Evolutionary conservation across 177 flowering plant species (phyloP), one percentile per base, ranked within the genome.

Genomic region (Vitis hybrid): DNA sequence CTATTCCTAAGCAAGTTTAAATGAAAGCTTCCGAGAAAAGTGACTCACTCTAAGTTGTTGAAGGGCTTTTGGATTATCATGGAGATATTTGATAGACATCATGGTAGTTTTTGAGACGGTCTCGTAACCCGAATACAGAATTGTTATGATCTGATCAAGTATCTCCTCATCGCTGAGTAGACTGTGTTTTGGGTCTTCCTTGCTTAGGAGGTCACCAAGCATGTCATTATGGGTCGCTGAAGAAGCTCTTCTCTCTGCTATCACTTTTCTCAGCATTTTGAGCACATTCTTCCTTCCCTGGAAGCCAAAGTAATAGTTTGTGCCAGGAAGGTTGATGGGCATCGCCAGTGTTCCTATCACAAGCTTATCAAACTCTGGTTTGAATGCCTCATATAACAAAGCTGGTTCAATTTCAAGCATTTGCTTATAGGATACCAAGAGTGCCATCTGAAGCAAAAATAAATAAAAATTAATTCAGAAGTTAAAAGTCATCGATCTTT

Each of bases 31-130:
- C 30, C 30, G 30, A 27, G 30, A 27, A 27, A 27, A 27, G 30
- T 27, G 30, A 79, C 88, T 72, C 69, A 89, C 97, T 74, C 89
- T 85, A 0, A 89, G 70, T 78, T 89, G 80, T 70, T 89, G 70
- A 71, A 89, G 93, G 52, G 68, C 90, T 72, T 62, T 79, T 0
- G 93, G 93, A 72, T 91, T 86, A 81, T 91, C 97, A 78, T 87
- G 86, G 48, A 91, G 89, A 73, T 89, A 89, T 76, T 89, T 89
- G 63, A 88, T 70, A 18, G 91, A 84, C 97, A 91, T 91, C 97
- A 91, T 91, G 6, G 91, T 66, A 58, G 97, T 89, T 12, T 88
- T 87, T 0, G 97, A 91, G 15, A 91, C 88, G 13, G 97, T 91
- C 74, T 91, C 93, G 57, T 83, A 91, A 49, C 97, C 92, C 11